phyloP scores from a whole-genome alignment of 208 protist genomes.

The Trypanosoma conorhini region DNA sequence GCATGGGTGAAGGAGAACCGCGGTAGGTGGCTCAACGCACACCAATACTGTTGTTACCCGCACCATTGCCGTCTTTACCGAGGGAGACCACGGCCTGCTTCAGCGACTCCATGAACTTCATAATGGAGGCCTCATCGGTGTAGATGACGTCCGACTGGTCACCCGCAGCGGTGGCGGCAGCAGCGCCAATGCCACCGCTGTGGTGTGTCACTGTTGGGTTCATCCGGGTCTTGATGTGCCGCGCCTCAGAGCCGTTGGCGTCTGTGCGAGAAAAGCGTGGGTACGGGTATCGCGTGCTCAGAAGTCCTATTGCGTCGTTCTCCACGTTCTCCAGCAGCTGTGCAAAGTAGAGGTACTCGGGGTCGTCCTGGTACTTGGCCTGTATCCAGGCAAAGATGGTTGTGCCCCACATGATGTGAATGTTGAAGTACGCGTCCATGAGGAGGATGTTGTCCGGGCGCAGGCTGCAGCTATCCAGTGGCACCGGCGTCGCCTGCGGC shows the following conservation, averaged over 20 bases:
- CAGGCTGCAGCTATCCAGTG: slow-evolving; percentile 91
- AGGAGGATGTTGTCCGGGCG: slow-evolving; percentile 96
- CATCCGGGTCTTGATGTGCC: slow-evolving; percentile 87
- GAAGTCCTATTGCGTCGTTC: slow-evolving; percentile 53
- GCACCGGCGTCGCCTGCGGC: slow-evolving; percentile 83
- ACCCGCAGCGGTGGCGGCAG: slow-evolving; percentile 17
- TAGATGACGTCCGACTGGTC: slow-evolving; percentile 72
- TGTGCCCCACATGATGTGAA: slow-evolving; percentile 97
- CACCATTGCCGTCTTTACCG: slow-evolving; percentile 1
- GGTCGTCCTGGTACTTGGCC: slow-evolving; percentile 90
- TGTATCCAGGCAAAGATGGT: slow-evolving; percentile 96
- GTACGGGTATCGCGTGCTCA: slow-evolving; percentile 71
- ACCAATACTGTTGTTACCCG: background rate
- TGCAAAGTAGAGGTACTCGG: slow-evolving; percentile 79
- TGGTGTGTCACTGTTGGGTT: slow-evolving; percentile 81
- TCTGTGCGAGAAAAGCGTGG: slow-evolving; percentile 89
- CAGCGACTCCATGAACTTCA: slow-evolving; percentile 79
- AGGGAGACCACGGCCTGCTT: slow-evolving; percentile 65
- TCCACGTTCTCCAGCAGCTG: slow-evolving; percentile 71
- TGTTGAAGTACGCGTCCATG: slow-evolving; percentile 99
- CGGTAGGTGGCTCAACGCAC: background rate
- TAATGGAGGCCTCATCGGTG: slow-evolving; percentile 79
- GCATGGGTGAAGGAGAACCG: background rate
- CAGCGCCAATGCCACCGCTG: slow-evolving; percentile 9
- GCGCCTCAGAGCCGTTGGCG: slow-evolving; percentile 79